These are phyloP conservation scores for Polytrichum formosum DNA, from an alignment of 225 moss, liverwort and hornwort species.

Conservation along the genomic window DNA sequence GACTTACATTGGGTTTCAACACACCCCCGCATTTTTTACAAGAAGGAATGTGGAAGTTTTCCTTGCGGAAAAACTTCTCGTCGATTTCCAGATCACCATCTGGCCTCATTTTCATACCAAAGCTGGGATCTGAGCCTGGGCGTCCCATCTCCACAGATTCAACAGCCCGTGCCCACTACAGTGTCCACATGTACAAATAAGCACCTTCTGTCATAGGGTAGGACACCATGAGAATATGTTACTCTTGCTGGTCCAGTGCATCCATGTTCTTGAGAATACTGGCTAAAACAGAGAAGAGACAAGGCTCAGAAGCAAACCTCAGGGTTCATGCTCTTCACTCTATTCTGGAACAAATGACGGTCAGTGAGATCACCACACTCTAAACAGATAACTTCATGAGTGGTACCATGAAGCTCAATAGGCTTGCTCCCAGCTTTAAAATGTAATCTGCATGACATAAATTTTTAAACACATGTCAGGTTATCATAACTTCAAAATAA, in stretches of 20 bases:
- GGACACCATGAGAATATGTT: background rate
- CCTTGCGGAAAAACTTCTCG: conserved; percentile 68
- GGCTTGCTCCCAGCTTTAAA: conserved; percentile 83
- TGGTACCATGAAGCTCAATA: conserved; percentile 86
- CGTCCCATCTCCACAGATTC: conserved; percentile 68
- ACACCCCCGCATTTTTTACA: conserved; percentile 71
- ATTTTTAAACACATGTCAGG: background rate
- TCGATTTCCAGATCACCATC: conserved; percentile 92
- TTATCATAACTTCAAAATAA: too few species aligned
- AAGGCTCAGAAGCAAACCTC: conserved; percentile 40
- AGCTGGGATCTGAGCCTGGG: conserved; percentile 69
- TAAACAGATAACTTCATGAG: conserved; percentile 75
- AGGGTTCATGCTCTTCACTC: conserved; percentile 84
- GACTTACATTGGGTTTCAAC: conserved; percentile 80
- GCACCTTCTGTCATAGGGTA: too few species aligned
- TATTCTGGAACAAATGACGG: conserved; percentile 70
- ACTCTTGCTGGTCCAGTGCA: background rate
- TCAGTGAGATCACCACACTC: conserved; percentile 65
- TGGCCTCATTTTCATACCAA: conserved; percentile 95
- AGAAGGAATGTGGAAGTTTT: conserved; percentile 70
- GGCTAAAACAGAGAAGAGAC: background rate
- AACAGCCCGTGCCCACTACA: conserved; percentile 81
- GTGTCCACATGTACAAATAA: background rate
- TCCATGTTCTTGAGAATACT: background rate
- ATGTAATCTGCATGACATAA: conserved; percentile 56